Conservation (phyloP, 176 grass and related monocot species). For the Eremochloa ophiuroides region DNA sequence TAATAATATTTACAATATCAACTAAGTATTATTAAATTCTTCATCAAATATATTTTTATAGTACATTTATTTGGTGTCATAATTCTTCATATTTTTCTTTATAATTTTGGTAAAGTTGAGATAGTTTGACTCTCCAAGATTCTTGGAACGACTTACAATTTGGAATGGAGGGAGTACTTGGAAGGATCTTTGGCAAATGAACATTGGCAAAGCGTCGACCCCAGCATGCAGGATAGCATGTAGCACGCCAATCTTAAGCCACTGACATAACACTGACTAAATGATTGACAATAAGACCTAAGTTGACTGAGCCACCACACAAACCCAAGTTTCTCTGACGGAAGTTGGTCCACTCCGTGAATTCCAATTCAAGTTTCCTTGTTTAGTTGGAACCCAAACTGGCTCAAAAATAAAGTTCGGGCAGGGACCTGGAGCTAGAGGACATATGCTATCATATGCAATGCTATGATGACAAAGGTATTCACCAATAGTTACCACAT, state of each 20-base stretch:
- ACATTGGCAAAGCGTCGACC: neutral
- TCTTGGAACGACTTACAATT: too few relatives aligned
- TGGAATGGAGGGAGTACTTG: too few relatives aligned
- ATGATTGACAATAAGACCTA: neutral
- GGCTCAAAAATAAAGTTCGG: neutral
- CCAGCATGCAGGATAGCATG: neutral
- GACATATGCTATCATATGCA: neutral
- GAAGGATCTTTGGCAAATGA: neutral
- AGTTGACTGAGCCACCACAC: neutral
- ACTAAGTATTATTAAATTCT: too few relatives aligned
- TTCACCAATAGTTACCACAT: conserved; percentile 91
- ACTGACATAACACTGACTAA: neutral
- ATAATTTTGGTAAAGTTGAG: too few relatives aligned
- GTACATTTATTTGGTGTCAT: too few relatives aligned
- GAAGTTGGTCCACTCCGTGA: neutral
- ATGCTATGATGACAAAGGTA: neutral
- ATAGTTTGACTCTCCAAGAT: too few relatives aligned
- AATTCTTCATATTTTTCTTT: too few relatives aligned
- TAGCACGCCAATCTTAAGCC: neutral
- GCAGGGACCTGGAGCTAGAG: neutral
- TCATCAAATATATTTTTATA: too few relatives aligned
- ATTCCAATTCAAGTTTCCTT: conserved; percentile 4
- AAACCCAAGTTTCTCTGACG: neutral
- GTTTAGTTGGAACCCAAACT: neutral
- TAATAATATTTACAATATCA: too few relatives aligned